These are phyloP conservation scores for Yamadazyma trypodendri DNA, from an alignment of 1,139 yeast genomes.

Conservation along the genomic window DNA sequence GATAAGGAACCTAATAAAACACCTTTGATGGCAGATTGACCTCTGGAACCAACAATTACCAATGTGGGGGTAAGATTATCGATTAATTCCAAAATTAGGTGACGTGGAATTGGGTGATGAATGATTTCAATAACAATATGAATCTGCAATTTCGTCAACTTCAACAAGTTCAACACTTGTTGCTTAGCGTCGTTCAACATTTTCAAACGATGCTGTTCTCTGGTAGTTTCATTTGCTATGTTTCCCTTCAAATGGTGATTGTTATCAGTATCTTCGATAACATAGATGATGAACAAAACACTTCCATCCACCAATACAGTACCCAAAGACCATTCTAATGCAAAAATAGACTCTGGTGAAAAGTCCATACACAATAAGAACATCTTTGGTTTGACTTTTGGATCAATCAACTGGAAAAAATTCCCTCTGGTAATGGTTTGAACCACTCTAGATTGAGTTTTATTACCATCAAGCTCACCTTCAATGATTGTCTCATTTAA, in stretches of 20 bases:
- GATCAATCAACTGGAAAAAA: conserved; percentile 53
- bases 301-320: conserved; percentile 83
- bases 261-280: conserved; percentile 64
- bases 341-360: conserved; percentile 81
- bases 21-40: conserved; percentile 73
- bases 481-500: conserved; percentile 60
- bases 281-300: conserved; percentile 76
- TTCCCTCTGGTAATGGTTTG: conserved; percentile 73
- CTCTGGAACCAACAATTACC: conserved; percentile 81
- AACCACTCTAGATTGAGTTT: conserved; percentile 53
- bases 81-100: conserved; percentile 76
- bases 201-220: conserved; percentile 52
- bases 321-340: conserved; percentile 89
- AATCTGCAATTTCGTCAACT: conserved; percentile 70
- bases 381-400: conserved; percentile 59
- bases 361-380: conserved; percentile 78
- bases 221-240: conserved; percentile 38
- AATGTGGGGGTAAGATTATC: conserved; percentile 81
- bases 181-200: conserved; percentile 64
- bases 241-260: conserved; percentile 46
- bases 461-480: conserved; percentile 61
- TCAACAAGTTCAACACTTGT: conserved; percentile 56
- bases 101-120: conserved; percentile 87
- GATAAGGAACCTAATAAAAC: conserved; percentile 74
- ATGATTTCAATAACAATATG: conserved; percentile 75